Base-by-base conservation (phyloP, 106 monocot species). In the Vanilla planifolia region DNA sequence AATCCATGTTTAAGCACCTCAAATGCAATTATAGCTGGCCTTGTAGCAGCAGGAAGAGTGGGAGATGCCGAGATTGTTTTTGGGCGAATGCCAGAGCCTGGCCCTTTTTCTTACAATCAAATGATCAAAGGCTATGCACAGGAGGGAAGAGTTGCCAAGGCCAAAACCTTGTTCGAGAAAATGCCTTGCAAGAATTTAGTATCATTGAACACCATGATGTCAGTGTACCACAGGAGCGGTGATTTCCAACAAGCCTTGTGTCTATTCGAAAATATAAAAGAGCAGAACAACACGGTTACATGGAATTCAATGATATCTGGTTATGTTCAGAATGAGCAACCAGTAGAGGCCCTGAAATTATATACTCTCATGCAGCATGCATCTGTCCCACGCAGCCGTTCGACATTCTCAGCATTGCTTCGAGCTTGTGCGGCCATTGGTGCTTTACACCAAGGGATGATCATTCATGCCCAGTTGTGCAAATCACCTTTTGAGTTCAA, bases 271-370 rank as follows among this genome's bases (percentile, higher is more conserved):
- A 37, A 25, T 13, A 57, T 78, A 15, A 78, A 78, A 19, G 44
- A 48, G 20, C 73, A 65, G 69, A 73, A 55, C 29, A 51, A 79
- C 59, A 69, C 69, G 0, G 65, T 79, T 41, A 65, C 79, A 55
- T 79, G 79, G 73, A 79, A 79, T 29, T 73, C 79, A 20, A 79
- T 79, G 73, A 79, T 79, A 29, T 73, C 73, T 24, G 65, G 73
- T 28, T 74, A 53, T 23, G 51, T 69, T 45, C 73, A 69, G 29
- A 71, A 77, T 11, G 71, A 71, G 7, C 66, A 77, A 25, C 65
- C 71, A n/a, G 26, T 20, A 28, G 71, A 77, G 43, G 71, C 77
- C 26, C 25, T 71, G n/a, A 71, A 71, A 30, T 41, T 77, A 13
- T 71, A 66, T 42, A 60, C 33, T 2, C 36, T 55, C n/a, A 77